Percentiles rank a stretch among this genome's conserved stretches.
These are phyloP conservation scores for Rhodamnia argentea DNA, from an alignment of 345 rosid genomes.

Conservation along the genomic window DNA sequence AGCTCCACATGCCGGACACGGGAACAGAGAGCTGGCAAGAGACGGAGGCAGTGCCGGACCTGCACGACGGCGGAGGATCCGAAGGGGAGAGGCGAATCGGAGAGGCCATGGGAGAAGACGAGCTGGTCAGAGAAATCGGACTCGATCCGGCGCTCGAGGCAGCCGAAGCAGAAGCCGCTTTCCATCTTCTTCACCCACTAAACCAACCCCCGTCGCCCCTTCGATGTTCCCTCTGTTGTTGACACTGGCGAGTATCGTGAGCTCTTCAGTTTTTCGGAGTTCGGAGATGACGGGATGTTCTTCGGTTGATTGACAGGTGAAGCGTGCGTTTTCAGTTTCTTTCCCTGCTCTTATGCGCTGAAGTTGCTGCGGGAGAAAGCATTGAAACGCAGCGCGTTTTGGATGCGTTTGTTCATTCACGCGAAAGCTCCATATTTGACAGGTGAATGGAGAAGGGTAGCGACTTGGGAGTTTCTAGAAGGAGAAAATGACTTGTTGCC, in stretches of 20 bases:
- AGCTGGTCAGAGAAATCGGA: conserved; percentile 63
- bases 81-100: conserved; percentile 63
- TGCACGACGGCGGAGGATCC: conserved; percentile 71
- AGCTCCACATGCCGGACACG: background rate
- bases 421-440: background rate
- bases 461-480: background rate
- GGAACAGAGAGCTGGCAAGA: background rate
- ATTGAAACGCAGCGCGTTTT: background rate
- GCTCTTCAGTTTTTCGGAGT: background rate
- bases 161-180: conserved; percentile 37
- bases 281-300: background rate
- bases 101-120: conserved; percentile 49
- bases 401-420: fast-evolving
- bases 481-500: background rate
- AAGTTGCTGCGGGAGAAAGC: background rate
- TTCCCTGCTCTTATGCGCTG: too few relatives aligned
- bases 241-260: background rate
- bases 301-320: background rate
- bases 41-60: conserved; percentile 12
- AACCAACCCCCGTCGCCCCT: background rate
- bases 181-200: background rate
- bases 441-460: background rate
- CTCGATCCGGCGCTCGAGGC: conserved; percentile 57
- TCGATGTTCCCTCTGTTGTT: background rate
- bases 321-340: too few relatives aligned